Percentiles rank a stretch among this genome's conserved stretches.
Evolutionary conservation across 2,329 filamentous ascomycete species (phyloP).

Genomic region (Scolecobasidium constrictum): DNA sequence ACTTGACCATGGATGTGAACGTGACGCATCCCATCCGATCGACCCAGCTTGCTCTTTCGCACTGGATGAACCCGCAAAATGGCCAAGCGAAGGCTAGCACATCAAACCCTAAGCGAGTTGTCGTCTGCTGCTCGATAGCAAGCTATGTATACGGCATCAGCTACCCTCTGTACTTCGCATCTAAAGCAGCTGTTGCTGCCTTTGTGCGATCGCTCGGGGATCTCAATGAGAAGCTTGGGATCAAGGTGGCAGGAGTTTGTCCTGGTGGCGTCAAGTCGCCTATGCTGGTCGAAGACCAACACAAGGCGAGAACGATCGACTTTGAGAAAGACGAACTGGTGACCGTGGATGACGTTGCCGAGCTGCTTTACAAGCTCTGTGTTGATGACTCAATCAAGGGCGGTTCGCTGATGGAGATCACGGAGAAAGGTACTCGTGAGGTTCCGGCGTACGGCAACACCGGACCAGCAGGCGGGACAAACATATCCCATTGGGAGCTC

Average conservation of each 20-base stretch:
- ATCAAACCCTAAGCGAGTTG: constrained; percentile 33
- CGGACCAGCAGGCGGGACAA: constrained; percentile 27
- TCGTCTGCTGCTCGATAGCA: constrained; percentile 34
- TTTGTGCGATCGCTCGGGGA: constrained; percentile 39
- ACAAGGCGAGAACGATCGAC: constrained; percentile 44
- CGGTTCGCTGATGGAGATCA: constrained; percentile 10
- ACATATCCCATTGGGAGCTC: constrained; percentile 29
- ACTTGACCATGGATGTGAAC: constrained; percentile 33
- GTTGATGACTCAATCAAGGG: constrained; percentile 2
- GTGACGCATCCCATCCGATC: constrained; percentile 36
- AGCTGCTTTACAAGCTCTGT: constrained; percentile 13
- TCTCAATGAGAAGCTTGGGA: constrained; percentile 38
- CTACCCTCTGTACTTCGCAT: constrained; percentile 33
- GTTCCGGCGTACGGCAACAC: constrained; percentile 8
- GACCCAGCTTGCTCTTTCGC: constrained; percentile 35
- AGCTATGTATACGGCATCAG: constrained; percentile 27
- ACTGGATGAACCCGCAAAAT: constrained; percentile 27
- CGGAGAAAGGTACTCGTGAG: constrained; percentile 2
- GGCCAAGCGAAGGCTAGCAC: constrained; percentile 21
- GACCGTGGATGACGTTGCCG: constrained; percentile 33
- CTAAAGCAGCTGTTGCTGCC: constrained; percentile 34
- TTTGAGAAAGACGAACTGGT: constrained; percentile 43
- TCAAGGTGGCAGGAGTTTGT: constrained; percentile 49
- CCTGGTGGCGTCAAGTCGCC: constrained; percentile 52
- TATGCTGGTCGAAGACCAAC: constrained; percentile 49